Conservation (phyloP, 371 early-diverging fungal genomes). For the Quaeritorhiza haematococci region DNA sequence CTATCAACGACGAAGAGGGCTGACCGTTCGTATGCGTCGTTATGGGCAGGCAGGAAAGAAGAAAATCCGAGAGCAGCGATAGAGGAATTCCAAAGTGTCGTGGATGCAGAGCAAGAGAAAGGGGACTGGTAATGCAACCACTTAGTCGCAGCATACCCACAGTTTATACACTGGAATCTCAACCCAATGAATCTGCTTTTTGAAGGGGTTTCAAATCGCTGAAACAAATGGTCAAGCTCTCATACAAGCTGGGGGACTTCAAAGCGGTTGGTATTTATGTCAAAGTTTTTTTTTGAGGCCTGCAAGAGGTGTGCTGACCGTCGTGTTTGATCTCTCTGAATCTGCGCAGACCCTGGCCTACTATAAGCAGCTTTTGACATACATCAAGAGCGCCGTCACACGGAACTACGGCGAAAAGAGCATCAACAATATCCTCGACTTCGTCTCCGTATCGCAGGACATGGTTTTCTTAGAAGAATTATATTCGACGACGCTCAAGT, state of each 20-base stretch:
- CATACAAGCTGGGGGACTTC: slow-evolving; percentile 61
- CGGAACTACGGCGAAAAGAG: slow-evolving; percentile 92
- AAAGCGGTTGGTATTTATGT: slow-evolving; percentile 50
- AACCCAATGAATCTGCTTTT: background rate
- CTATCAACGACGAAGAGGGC: no score
- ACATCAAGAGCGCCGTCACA: slow-evolving; percentile 76
- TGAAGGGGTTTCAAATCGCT: slow-evolving; percentile 89
- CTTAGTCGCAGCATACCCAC: no score
- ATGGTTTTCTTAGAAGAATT: slow-evolving; percentile 78
- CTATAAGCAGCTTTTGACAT: slow-evolving; percentile 74
- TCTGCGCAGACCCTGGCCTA: slow-evolving; percentile 59
- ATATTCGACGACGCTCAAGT: slow-evolving; percentile 71
- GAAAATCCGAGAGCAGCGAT: slow-evolving; percentile 77
- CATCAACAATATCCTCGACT: slow-evolving; percentile 91
- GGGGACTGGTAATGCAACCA: slow-evolving; percentile 69
- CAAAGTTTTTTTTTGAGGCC: background rate
- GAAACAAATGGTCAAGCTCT: slow-evolving; percentile 89
- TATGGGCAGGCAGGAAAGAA: slow-evolving; percentile 61
- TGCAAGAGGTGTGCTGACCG: background rate
- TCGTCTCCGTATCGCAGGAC: slow-evolving; percentile 67
- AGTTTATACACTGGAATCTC: background rate
- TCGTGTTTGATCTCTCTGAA: background rate
- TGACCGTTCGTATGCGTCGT: no score
- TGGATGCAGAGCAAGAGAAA: slow-evolving; percentile 73
- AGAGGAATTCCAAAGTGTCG: slow-evolving; percentile 72